These are phyloP conservation scores for Trametes polyzona DNA, from an alignment of 1,284 basidiomycete species.

Conservation along the genomic window DNA sequence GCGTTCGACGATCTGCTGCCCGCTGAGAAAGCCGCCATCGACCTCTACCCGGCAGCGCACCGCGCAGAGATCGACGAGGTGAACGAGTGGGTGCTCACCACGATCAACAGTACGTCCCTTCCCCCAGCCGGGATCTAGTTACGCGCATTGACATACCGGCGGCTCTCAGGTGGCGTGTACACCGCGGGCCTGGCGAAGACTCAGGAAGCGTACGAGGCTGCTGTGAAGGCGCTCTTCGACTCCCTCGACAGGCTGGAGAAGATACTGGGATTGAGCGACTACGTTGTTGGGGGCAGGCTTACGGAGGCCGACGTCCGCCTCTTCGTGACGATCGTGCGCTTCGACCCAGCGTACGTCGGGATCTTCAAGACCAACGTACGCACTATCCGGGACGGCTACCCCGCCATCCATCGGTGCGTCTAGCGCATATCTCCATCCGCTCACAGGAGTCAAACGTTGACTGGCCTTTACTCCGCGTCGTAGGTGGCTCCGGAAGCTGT, in stretches of 20 bases:
- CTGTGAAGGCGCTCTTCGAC: conserved; percentile 74
- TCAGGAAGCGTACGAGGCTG: conserved; percentile 82
- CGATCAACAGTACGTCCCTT: conserved; percentile 77
- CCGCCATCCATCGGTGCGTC: conserved; percentile 71
- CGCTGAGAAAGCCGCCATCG: conserved; percentile 56
- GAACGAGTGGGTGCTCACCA: conserved; percentile 87
- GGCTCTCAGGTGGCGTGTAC: conserved; percentile 77
- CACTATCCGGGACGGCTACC: conserved; percentile 80
- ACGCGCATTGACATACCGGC: not conserved
- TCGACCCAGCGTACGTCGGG: conserved; percentile 88
- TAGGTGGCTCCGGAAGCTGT: conserved; percentile 87
- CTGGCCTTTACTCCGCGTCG: no score
- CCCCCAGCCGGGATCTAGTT: not conserved
- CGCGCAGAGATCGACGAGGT: conserved; percentile 79
- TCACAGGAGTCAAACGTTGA: not conserved
- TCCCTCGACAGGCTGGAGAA: conserved; percentile 84
- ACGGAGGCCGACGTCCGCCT: conserved; percentile 94
- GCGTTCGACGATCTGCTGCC: conserved; percentile 80
- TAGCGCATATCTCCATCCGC: not conserved
- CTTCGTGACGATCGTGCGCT: conserved; percentile 83
- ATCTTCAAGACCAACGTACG: conserved; percentile 96
- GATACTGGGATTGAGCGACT: conserved; percentile 78
- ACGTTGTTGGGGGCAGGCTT: conserved; percentile 78
- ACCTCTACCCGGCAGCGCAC: conserved; percentile 27
- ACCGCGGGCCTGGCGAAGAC: conserved; percentile 87